Evolutionary conservation across 495 filamentous ascomycete species (phyloP).

Genomic region (Penicillium taxi): DNA sequence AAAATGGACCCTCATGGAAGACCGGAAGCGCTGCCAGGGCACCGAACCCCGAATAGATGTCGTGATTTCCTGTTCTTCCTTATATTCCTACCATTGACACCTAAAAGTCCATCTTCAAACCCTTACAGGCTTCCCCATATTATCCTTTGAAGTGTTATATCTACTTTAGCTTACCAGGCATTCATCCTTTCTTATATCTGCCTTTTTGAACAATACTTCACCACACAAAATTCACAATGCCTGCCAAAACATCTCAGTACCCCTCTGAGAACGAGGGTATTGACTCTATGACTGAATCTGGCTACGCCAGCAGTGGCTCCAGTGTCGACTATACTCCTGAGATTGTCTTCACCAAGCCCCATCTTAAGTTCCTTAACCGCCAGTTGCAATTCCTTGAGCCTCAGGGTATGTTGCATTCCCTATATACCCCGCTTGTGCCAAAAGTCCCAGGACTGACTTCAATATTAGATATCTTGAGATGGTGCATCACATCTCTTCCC

Average conservation of each 20-base stretch:
- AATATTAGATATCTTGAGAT: conserved; percentile 71
- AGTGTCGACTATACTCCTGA: conserved; percentile 60
- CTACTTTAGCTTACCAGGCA: conserved; percentile 1
- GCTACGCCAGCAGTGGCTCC: conserved; percentile 71
- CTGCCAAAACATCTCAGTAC: conserved; percentile 36
- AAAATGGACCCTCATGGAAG: conserved; percentile 23
- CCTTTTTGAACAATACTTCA: conserved; percentile 1
- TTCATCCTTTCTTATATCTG: conserved; percentile 6
- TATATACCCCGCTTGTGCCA: conserved; percentile 7
- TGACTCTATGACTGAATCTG: conserved; percentile 59
- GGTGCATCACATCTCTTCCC: conserved; percentile 86
- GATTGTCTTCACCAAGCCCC: conserved; percentile 79
- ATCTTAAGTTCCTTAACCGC: conserved; percentile 82
- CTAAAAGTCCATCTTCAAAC: conserved; percentile 16
- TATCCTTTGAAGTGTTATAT: conserved; percentile 7
- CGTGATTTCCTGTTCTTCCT: conserved; percentile 33
- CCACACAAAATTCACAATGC: conserved; percentile 22
- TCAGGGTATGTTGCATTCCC: conserved; percentile 42
- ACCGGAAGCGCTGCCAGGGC: conserved; percentile 23
- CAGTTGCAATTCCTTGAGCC: conserved; percentile 77
- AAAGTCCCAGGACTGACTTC: conserved; percentile 16
- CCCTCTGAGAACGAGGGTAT: conserved; percentile 32
- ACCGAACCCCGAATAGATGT: conserved; percentile 5
- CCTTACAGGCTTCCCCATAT: conserved; percentile 8
- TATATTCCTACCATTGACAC: conserved; percentile 24